Evolutionary conservation across 805 yeast genomes (phyloP).

Genomic region (Brettanomyces nanus): DNA sequence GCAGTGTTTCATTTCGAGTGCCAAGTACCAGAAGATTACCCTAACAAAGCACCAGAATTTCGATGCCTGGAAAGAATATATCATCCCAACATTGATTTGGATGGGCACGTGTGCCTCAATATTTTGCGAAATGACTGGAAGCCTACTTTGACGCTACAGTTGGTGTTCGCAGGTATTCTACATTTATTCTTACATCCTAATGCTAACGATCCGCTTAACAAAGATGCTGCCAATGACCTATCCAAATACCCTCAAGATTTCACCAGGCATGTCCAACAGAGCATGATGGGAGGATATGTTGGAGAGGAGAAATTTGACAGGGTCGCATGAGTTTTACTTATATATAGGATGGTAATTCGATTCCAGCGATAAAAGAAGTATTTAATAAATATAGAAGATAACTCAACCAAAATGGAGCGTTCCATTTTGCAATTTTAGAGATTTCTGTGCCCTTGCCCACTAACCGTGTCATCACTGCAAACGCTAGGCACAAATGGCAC

Average conservation of each 20-base stretch:
- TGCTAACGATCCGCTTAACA: conserved; percentile 86
- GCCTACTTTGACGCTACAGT: conserved; percentile 77
- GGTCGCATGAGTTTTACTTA: too few relatives aligned
- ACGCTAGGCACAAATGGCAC: conserved; percentile 26
- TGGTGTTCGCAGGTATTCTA: conserved; percentile 77
- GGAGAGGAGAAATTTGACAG: conserved; percentile 53
- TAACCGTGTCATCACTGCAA: conserved; percentile 19
- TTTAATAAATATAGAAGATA: too few relatives aligned
- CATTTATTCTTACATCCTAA: conserved; percentile 86
- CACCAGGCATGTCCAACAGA: conserved; percentile 41
- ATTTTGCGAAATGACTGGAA: conserved; percentile 94
- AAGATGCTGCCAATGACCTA: conserved; percentile 69
- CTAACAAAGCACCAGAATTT: conserved; percentile 89
- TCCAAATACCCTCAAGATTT: conserved; percentile 40
- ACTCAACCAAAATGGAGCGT: too few relatives aligned
- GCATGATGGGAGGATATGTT: conserved; percentile 71
- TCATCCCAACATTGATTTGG: conserved; percentile 88
- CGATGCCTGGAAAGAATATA: conserved; percentile 63
- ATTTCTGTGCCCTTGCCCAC: conserved; percentile 19
- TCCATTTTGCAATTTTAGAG: too few relatives aligned
- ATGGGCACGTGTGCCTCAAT: conserved; percentile 88
- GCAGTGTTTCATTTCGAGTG: conserved; percentile 70
- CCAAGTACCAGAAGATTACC: conserved; percentile 61
- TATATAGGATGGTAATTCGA: too few relatives aligned
- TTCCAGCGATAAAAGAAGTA: too few relatives aligned